These are phyloP conservation scores for Punctularia strigosozonata DNA, from an alignment of 768 basidiomycete species.

Conservation along the genomic window DNA sequence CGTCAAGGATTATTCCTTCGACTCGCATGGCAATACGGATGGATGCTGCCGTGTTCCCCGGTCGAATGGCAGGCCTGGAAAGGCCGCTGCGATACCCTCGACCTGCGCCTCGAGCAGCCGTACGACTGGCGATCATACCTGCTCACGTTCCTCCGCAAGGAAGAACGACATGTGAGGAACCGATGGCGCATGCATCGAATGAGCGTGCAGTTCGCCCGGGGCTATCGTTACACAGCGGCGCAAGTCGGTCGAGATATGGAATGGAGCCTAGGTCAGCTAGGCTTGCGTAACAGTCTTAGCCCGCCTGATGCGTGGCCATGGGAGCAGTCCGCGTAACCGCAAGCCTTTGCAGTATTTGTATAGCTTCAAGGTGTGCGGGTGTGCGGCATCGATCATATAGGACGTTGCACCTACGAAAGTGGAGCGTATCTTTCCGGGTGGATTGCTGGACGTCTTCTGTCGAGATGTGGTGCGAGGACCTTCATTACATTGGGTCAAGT, in stretches of 20 bases:
- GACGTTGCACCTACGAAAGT: no score
- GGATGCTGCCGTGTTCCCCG: conserved; percentile 9
- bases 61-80: conserved; percentile 6
- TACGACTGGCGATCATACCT: conserved; percentile 9
- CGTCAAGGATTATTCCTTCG: conserved; percentile 8
- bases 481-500: no score
- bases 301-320: neutral
- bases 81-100: no score
- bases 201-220: conserved; percentile 9
- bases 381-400: no score
- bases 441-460: no score
- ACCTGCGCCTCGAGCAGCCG: no score
- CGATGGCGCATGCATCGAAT: conserved; percentile 10
- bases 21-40: conserved; percentile 7
- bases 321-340: no score
- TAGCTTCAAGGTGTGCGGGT: no score
- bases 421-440: no score
- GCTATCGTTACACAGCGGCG: neutral
- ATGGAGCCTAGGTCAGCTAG: neutral
- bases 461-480: no score
- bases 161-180: conserved; percentile 7
- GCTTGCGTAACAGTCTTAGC: neutral
- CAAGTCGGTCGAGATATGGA: neutral
- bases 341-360: no score
- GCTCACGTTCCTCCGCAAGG: conserved; percentile 8